phyloP scores from a whole-genome alignment of 2,329 filamentous ascomycete species.

The Allantophomopsis cytisporea region DNA sequence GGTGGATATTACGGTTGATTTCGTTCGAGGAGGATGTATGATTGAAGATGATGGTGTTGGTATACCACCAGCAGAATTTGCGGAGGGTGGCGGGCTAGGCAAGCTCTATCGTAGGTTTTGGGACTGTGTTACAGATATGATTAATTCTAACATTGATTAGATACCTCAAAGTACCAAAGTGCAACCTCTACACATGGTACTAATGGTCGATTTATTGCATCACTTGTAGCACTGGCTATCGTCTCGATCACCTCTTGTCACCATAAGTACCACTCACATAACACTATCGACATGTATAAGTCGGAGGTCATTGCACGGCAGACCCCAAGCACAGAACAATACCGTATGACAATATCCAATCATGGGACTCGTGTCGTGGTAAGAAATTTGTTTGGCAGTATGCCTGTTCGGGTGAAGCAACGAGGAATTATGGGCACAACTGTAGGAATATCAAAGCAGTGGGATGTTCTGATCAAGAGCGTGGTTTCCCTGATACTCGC shows the following conservation, averaged over 20 bases:
- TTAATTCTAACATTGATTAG: constrained; percentile 28
- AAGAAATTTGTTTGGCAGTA: constrained; percentile 73
- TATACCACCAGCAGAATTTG: constrained; percentile 62
- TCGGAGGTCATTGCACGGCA: constrained; percentile 51
- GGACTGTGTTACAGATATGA: background rate
- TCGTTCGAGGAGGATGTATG: constrained; percentile 58
- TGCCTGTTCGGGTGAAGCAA: constrained; percentile 83
- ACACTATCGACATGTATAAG: constrained; percentile 57
- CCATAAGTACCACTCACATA: constrained; percentile 40
- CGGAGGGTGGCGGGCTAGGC: constrained; percentile 53
- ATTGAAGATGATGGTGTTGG: constrained; percentile 79
- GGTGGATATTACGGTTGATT: constrained; percentile 61
- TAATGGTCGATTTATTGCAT: constrained; percentile 64
- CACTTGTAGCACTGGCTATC: constrained; percentile 62
- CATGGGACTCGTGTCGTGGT: constrained; percentile 69
- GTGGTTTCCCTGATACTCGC: constrained; percentile 56
- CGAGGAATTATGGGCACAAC: constrained; percentile 37
- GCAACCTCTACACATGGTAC: constrained; percentile 42
- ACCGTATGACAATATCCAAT: constrained; percentile 36
- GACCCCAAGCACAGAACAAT: constrained; percentile 42
- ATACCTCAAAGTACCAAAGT: constrained; percentile 60
- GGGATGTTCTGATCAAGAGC: constrained; percentile 30
- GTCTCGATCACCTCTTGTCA: constrained; percentile 66
- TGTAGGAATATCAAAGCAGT: constrained; percentile 35
- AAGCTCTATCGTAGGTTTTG: constrained; percentile 53